Evolutionary conservation across 441 rosid species (phyloP).

Genomic region (Gossypium schwendimanii): DNA sequence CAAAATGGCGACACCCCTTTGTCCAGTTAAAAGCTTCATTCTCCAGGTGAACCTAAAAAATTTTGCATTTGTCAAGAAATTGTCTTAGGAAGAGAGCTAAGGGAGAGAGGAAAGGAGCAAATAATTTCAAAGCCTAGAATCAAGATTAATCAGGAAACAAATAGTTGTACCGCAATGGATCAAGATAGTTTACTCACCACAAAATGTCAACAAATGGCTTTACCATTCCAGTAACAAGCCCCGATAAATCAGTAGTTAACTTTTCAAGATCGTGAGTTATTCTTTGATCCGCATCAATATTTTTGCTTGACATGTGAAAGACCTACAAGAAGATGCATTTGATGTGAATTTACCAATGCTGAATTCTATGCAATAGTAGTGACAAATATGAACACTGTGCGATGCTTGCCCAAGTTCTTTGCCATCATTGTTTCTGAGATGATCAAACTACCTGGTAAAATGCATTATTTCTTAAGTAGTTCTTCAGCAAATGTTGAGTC

Average conservation of each 20-base stretch:
- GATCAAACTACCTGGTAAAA: constrained; percentile 75
- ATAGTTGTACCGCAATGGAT: constrained; percentile 6
- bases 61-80: constrained; percentile 15
- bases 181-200: constrained; percentile 51
- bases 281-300: constrained; percentile 95
- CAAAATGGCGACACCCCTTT: constrained; percentile 89
- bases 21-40: constrained; percentile 97
- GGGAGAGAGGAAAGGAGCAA: neutral
- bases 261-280: constrained; percentile 93
- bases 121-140: constrained; percentile 1
- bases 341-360: neutral
- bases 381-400: neutral
- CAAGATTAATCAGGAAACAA: constrained; percentile 12
- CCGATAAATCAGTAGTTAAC: constrained; percentile 76
- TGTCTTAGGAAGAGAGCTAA: constrained; percentile 13
- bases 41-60: constrained; percentile 95
- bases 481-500: constrained; percentile 83
- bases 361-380: neutral
- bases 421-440: constrained; percentile 6
- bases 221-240: constrained; percentile 96
- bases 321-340: constrained; percentile 43
- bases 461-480: constrained; percentile 85
- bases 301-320: constrained; percentile 85
- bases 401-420: neutral
- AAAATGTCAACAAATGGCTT: constrained; percentile 96